Evolutionary conservation across 1,284 basidiomycete species (phyloP), one percentile per base, ranked within the genome.

Genomic region (Boletus semigastroideus): DNA sequence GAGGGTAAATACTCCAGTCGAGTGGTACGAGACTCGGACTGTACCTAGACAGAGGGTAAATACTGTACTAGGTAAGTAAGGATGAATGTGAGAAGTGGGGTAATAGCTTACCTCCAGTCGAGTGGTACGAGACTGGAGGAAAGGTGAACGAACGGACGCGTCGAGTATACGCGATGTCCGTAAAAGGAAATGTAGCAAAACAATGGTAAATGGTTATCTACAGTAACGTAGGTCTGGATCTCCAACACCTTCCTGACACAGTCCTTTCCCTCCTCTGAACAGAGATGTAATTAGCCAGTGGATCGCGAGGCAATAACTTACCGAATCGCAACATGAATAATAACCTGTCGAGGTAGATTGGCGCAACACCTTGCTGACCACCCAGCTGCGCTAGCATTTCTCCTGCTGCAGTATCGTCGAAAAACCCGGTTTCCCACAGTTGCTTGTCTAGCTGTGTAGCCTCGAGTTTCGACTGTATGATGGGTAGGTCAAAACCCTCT

Each of bases 261-360:
- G 38, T 60, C 38, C 25, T 39, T 65, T 22, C 65, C 66, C 13
- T 66, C 63, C 34, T 48, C 65, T 68, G 22, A 27, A 36, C 4
- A 38, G 0, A 2, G 20, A 10, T 33, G 14, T 33, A 66, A 31
- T 27, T 56, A 19, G 8, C 9, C 2, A 16, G 16, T 2, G 2
- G 4, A 48, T 14, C 3, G 4, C 34, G 20, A 40, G 17, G 5
- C 13, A 33, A 20, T 16, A 40, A 28, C n/a, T 33, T 34, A 67
- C 63, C 48, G 48, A 61, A 67, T 51, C 55, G 53, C 2, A 68
- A 12, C 63, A 68, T 62, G 42, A 67, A 65, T 37, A 68, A 43
- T n/a, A 67, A 33, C 27, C 62, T 56, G 27, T 69, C 63, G 4
- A 68, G 56, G 12, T 64, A 54, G 46, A 58, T 49, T 6, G 52